Conservation (phyloP, 176 grass and related monocot species). For the Panicum miliaceum region DNA sequence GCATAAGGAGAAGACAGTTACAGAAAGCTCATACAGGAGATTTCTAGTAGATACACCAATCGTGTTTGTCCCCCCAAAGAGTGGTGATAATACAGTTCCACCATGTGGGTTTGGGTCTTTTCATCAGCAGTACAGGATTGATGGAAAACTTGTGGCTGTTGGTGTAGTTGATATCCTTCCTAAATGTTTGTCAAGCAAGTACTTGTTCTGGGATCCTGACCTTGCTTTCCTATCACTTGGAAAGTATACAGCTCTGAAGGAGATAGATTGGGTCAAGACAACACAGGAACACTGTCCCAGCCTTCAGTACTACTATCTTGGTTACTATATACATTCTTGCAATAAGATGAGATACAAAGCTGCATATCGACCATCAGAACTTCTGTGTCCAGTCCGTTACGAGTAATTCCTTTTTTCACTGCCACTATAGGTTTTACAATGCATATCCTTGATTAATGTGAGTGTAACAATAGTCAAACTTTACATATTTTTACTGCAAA, state of each 20-base stretch:
- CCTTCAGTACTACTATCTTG: constrained; percentile 96
- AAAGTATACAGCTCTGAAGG: constrained; percentile 89
- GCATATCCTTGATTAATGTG: constrained; percentile 8
- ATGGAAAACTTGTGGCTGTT: constrained; percentile 95
- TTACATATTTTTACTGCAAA: too few relatives aligned
- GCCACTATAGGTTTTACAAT: not conserved
- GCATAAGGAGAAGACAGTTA: constrained; percentile 80
- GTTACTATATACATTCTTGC: constrained; percentile 98
- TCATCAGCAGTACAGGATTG: constrained; percentile 95
- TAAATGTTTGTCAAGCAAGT: constrained; percentile 97
- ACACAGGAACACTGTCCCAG: constrained; percentile 58
- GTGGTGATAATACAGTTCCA: constrained; percentile 64
- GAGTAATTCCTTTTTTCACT: constrained; percentile 53
- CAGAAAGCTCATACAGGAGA: constrained; percentile 70
- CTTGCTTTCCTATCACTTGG: constrained; percentile 89
- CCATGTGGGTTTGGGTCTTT: constrained; percentile 91
- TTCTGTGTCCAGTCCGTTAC: constrained; percentile 91
- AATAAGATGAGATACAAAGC: constrained; percentile 99
- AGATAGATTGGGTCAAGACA: constrained; percentile 91
- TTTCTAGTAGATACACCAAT: constrained; percentile 94
- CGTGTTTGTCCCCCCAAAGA: constrained; percentile 60
- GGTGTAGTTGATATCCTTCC: constrained; percentile 96
- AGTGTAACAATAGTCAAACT: not conserved
- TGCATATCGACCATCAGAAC: constrained; percentile 88
- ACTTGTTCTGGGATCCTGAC: constrained; percentile 99